Base-by-base conservation (phyloP, 1,284 basidiomycete species). In the Moesziomyces sp. region DNA sequence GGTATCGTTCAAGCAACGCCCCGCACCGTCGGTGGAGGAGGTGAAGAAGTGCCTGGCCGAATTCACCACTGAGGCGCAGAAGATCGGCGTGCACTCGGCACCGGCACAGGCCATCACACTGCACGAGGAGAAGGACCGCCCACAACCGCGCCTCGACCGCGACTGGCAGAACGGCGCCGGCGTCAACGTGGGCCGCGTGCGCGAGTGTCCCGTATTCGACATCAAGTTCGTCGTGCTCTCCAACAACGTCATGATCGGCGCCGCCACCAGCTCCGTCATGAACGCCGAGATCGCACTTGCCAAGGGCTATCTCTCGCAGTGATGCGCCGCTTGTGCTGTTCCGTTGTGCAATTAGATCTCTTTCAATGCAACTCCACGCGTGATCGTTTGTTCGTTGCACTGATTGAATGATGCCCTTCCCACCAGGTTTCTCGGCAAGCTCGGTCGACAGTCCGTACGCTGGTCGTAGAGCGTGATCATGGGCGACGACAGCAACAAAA, bases 181-280 rank as follows among this genome's bases (percentile, higher is more conserved):
- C 23, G 93, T 98, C 56, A 91, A 89, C 54, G 96, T 99, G 1
- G 97, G 97, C 0, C 87, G 97, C 55, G 90, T 99, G 13, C 88
- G 97, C 59, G 90, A 93, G 83, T 97, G 95, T 84, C 88, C 89
- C 40, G 94, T 99, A 24, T 85, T 99, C 59, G 97, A 99, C 85
- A 79, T 84, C 71, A 84, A 83, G 87, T 97, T 99, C 84, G 92
- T 98, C 44, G 92, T 94, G 47, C 87, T 99, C 61, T 89, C 91
- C 68, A 97, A 98, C 86, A 99, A 99, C 82, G 95, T 98, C 69
- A 91, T 91, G 78, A 93, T 99, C 75, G 96, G 97, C 8, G 96
- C 96, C 11, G 96, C 97, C 52, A 99, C 97, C 47, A 94, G 92
- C 79, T 94, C 93, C 66, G 93, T 99, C 84, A 96, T 99, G 84